These are phyloP conservation scores for Chaetomiaceae sp. DNA, from an alignment of 2,329 filamentous ascomycete genomes.

Conservation along the genomic window DNA sequence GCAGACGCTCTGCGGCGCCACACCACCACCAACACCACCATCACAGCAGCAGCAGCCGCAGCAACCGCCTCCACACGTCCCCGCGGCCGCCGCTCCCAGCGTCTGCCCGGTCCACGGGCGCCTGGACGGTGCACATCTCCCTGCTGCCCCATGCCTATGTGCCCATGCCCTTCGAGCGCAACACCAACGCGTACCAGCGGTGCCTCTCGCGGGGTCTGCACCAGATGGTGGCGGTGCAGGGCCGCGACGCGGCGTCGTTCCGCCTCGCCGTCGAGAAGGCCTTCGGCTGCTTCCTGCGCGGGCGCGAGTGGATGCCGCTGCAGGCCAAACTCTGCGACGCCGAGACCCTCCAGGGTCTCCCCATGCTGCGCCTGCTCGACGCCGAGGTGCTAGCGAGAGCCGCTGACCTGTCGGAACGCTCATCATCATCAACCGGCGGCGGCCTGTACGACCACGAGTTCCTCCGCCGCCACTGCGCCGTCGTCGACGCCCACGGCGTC, in stretches of 20 bases:
- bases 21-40: neutral
- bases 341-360: conserved; percentile 48
- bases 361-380: conserved; percentile 54
- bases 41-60: neutral
- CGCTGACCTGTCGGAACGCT: no score
- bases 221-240: conserved; percentile 50
- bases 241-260: conserved; percentile 46
- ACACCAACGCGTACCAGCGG: conserved; percentile 56
- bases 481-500: conserved; percentile 48
- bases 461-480: conserved; percentile 50
- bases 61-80: conserved; percentile 14
- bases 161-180: conserved; percentile 58
- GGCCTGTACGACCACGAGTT: conserved; percentile 46
- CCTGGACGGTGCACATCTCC: conserved; percentile 58
- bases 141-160: conserved; percentile 50
- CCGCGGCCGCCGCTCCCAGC: conserved; percentile 19
- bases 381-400: conserved; percentile 27
- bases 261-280: conserved; percentile 43
- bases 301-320: conserved; percentile 52
- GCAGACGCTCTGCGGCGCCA: neutral
- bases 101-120: conserved; percentile 28
- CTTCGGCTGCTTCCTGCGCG: conserved; percentile 46
- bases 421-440: no score
- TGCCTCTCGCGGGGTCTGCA: conserved; percentile 57
- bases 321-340: conserved; percentile 55